Evolutionary conservation across 768 basidiomycete genomes (phyloP), one percentile per base, ranked within the genome.

Genomic region (Termitomyces sp.): DNA sequence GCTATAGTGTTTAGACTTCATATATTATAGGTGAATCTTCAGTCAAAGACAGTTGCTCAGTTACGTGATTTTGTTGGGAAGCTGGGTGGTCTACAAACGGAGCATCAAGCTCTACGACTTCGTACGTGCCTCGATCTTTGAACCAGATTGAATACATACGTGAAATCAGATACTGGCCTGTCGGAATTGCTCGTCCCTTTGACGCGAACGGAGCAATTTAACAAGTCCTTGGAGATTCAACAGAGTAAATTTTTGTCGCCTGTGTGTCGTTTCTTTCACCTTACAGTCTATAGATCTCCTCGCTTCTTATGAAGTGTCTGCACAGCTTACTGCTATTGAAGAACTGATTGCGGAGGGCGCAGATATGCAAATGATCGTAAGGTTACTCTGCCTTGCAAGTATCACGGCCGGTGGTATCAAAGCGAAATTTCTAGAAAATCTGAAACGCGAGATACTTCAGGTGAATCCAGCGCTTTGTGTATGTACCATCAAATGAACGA

Each of bases 1-100:
- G 34, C 51, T 62, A 48, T 55, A 31, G 45, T 34, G 59, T 36
- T 37, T 37, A 6, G 42, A 50, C 67, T 50, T 61, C 29, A 38
- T 46, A 11, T 17, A 25, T 57, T 59, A 12, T 68, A 93, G 91
- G 87, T 89, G 50, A 86, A 91, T 60, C 84, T 92, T 59, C 87
- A 94, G 74, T 86, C 94, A 17, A 93, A 94, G 74, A 96, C 94
- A 12, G 90, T 96, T 17, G 86, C 90, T 11, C 93, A 99, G 73
- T 78, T 99, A 67, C 85, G 89, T 60, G 93, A 95, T 70, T 98
- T 99, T 74, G 97, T 99, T 20, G 95, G 96, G 12, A 95, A 92
- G 70, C 80, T 99, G 2, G 93, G 95, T 25, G 94, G 94, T 2
- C 76, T 98, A 64, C 94, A 98, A 75, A 85, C 84, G 17, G 96